These are phyloP conservation scores for Plasmodium gonderi DNA, from an alignment of 169 alveolate genomes.

Conservation along the genomic window DNA sequence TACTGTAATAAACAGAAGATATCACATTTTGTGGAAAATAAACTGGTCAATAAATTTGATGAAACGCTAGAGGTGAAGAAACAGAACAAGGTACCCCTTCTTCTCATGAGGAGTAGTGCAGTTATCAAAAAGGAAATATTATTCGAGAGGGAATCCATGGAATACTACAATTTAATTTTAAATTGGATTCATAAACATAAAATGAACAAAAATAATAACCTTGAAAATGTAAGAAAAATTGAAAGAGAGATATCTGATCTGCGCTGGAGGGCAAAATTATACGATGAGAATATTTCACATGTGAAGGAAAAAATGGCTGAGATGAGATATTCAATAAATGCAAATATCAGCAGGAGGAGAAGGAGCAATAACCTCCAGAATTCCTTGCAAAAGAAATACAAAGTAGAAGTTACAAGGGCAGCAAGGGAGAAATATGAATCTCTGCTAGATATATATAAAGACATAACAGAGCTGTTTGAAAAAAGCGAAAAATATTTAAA, in stretches of 20 bases:
- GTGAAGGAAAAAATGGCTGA: neutral
- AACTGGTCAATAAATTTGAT: neutral
- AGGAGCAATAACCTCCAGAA: neutral
- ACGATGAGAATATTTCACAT: constrained; percentile 27
- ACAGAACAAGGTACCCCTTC: neutral
- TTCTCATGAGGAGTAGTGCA: neutral
- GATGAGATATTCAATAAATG: neutral
- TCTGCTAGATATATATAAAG: constrained; percentile 11
- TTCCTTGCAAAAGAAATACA: neutral
- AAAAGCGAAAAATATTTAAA: neutral
- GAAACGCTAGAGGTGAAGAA: neutral
- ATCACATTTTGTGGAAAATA: neutral
- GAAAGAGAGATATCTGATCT: constrained; percentile 6
- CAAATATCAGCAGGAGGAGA: too few relatives aligned
- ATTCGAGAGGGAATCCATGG: constrained; percentile 17
- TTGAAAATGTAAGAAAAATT: neutral
- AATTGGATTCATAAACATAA: neutral
- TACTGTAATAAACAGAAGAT: neutral
- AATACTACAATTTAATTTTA: neutral
- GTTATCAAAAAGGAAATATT: neutral
- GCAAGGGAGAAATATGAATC: neutral
- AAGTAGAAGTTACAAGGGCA: neutral
- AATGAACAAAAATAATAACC: constrained; percentile 4
- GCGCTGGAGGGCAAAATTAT: neutral
- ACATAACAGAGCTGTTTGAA: neutral